Percentiles rank a stretch among this genome's conserved stretches.
Evolutionary conservation across 306 rosid genomes (phyloP).

Genomic region (Glycyrrhiza uralensis): DNA sequence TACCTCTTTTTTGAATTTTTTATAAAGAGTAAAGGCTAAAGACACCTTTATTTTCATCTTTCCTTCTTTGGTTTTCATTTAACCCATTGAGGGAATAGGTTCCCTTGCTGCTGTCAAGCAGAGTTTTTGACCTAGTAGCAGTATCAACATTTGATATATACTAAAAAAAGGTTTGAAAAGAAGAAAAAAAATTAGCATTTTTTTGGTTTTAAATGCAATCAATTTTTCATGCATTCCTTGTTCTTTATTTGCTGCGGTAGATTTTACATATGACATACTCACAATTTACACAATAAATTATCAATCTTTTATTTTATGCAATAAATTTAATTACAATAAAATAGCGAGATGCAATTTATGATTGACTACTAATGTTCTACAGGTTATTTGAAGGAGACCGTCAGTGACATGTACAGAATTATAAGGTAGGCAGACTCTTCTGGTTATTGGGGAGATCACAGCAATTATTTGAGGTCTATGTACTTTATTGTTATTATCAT

Average conservation of each 20-base stretch:
- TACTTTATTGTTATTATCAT: not conserved
- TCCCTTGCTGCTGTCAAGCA: not conserved
- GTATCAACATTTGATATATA: constrained; percentile 6
- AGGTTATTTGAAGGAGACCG: constrained; percentile 74
- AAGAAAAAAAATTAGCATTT: constrained; percentile 1
- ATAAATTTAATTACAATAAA: not conserved
- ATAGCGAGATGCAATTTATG: constrained; percentile 8
- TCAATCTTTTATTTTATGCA: not conserved
- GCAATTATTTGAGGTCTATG: constrained; percentile 10
- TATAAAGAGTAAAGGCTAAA: constrained; percentile 4
- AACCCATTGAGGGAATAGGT: not conserved
- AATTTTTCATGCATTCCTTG: not conserved
- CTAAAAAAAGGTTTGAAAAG: not conserved
- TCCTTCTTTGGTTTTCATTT: constrained; percentile 3
- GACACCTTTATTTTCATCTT: constrained; percentile 4
- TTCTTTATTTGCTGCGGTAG: not conserved
- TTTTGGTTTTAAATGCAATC: constrained; percentile 10
- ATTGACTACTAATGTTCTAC: constrained; percentile 31
- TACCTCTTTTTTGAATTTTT: constrained; percentile 13
- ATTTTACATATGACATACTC: not conserved
- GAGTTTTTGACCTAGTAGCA: not conserved
- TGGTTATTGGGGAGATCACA: constrained; percentile 12
- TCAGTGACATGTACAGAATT: constrained; percentile 48
- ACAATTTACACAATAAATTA: not conserved
- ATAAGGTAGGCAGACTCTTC: constrained; percentile 56